phyloP scores from a whole-genome alignment of 2,329 filamentous ascomycete genomes.

The Myriosclerotinia duriaeana region DNA sequence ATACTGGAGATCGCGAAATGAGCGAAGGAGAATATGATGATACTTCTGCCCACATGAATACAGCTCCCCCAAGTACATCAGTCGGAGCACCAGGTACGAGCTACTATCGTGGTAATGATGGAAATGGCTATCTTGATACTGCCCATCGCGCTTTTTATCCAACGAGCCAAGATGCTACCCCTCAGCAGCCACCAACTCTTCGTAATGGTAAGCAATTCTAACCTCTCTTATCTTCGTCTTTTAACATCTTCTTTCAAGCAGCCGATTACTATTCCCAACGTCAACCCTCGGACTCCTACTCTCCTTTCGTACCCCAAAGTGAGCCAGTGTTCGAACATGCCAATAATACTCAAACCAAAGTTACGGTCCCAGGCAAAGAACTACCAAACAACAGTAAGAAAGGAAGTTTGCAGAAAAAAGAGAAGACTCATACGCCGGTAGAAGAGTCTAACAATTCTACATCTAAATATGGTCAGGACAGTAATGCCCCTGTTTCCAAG shows the following conservation, averaged over 20 bases:
- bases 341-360: slow-evolving; percentile 20
- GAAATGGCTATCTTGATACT: slow-evolving; percentile 31
- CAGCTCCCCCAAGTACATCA: slow-evolving; percentile 24
- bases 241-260: slow-evolving; percentile 6
- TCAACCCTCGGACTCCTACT: slow-evolving; percentile 36
- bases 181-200: slow-evolving; percentile 25
- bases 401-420: slow-evolving; percentile 3
- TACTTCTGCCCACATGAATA: slow-evolving; percentile 33
- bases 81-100: slow-evolving; percentile 27
- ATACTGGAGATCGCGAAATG: slow-evolving; percentile 71
- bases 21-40: slow-evolving; percentile 66
- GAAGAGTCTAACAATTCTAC: not conserved
- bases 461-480: slow-evolving; percentile 12
- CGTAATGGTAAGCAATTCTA: slow-evolving; percentile 29
- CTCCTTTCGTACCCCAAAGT: slow-evolving; percentile 32
- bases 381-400: not conserved
- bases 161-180: slow-evolving; percentile 28
- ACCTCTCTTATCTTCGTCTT: not conserved
- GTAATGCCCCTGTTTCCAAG: not conserved
- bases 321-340: slow-evolving; percentile 24
- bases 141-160: slow-evolving; percentile 33
- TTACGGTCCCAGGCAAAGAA: not conserved
- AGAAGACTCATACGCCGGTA: not conserved
- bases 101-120: slow-evolving; percentile 39
- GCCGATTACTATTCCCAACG: slow-evolving; percentile 30